Base-by-base conservation (phyloP, 345 rosid species). In the Eucalyptus virginea region DNA sequence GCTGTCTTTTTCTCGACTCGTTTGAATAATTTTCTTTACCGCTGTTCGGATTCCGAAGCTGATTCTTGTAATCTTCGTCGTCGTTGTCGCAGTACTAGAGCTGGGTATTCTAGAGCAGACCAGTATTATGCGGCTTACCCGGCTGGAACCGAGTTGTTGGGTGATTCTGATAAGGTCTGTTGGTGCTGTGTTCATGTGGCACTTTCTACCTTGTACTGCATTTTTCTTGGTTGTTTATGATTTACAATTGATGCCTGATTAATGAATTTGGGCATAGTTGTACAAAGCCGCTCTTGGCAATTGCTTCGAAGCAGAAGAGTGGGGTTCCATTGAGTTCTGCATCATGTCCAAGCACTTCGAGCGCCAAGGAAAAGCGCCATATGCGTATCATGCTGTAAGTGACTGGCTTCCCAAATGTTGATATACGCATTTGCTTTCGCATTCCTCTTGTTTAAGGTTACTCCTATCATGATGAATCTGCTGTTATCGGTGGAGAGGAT, bases 51-150 rank as follows among this genome's bases (percentile, higher is more conserved):
- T 54, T 9, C 88, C 14, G 44, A 0, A 69, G 81, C 42, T 69
- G 40, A 44, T 42, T 19, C 40, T 52, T 45, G 26, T 52, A 86
- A 86, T 60, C 16, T 48, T 48, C 42, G 77, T 30, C 42, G 87
- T 83, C 26, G 12, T 44, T 91, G 86, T 86, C 91, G 91, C 93
- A 98, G 99, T 85, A 97, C 98, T 87, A 95, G 99, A 94, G 99
- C 99, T 89, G 99, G 99, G 50, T 93, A 86, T 92, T 96, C 99
- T 16, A 96, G 97, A 85, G 99, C 92, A 5, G 98, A 97, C 89
- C 99, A 98, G 93, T 98, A 95, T 88, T 98, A 98, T 92, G 99
- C 99, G n/a, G 93, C 99, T 32, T 98, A 96, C 88, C 99, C 99
- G 8, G 96, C 97, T 77, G 99, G 99, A 62, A 98, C 99, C 12